These are phyloP conservation scores for Ilyonectria sp. DNA, from an alignment of 2,329 filamentous ascomycete genomes.

Conservation along the genomic window DNA sequence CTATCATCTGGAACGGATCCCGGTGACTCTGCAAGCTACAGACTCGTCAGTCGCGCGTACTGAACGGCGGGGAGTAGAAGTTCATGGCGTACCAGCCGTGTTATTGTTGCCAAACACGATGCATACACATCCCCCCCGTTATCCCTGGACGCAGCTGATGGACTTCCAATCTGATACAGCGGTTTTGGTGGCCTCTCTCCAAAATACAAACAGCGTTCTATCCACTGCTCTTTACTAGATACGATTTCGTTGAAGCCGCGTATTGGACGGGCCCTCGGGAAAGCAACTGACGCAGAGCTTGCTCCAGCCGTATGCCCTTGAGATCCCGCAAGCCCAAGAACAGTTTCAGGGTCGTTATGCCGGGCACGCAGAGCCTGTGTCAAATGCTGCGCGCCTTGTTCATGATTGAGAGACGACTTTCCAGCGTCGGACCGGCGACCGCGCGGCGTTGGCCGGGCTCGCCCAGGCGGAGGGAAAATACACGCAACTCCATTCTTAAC, in stretches of 20 bases:
- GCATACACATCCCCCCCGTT: constrained; percentile 22
- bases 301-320: neutral
- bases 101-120: constrained; percentile 14
- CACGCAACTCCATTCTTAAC: constrained; percentile 16
- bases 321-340: neutral
- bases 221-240: constrained; percentile 29
- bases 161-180: constrained; percentile 20
- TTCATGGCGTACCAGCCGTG: constrained; percentile 19
- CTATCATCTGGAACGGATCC: neutral
- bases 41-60: neutral
- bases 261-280: constrained; percentile 5
- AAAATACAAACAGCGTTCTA: constrained; percentile 28
- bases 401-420: constrained; percentile 16
- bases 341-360: constrained; percentile 10
- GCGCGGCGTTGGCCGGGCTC: constrained; percentile 27
- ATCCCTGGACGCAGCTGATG: constrained; percentile 1
- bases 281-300: constrained; percentile 7
- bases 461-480: constrained; percentile 29
- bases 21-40: constrained; percentile 16
- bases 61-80: neutral
- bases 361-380: constrained; percentile 9
- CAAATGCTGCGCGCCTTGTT: constrained; percentile 6
- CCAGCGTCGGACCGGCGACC: constrained; percentile 15
- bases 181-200: constrained; percentile 23
- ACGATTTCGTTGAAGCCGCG: constrained; percentile 12